Evolutionary conservation across 306 rosid genomes (phyloP).

Genomic region (Dryas drummondii): DNA sequence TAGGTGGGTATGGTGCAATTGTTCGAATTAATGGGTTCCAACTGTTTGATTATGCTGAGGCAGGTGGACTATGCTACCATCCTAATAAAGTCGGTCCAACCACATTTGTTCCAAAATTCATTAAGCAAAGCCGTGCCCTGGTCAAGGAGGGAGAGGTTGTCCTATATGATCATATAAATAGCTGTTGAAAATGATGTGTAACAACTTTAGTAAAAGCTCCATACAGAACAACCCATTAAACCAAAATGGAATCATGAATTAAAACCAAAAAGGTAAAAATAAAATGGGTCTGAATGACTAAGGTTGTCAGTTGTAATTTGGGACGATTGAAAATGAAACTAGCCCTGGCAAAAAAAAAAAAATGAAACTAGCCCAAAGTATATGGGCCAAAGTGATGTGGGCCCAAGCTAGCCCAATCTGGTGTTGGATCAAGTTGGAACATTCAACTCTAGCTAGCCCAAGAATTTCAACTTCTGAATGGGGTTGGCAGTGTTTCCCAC

Average conservation of each 20-base stretch:
- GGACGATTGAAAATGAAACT: neutral
- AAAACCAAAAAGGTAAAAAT: neutral
- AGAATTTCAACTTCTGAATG: too few relatives aligned
- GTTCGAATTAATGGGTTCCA: neutral
- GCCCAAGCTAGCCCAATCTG: neutral
- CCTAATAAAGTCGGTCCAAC: slow-evolving; percentile 11
- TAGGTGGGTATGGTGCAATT: slow-evolving; percentile 16
- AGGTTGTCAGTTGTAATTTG: neutral
- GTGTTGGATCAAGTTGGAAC: neutral
- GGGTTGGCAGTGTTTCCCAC: too few relatives aligned
- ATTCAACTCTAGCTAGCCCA: too few relatives aligned
- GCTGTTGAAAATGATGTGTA: neutral
- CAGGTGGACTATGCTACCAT: slow-evolving; percentile 9
- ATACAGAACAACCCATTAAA: neutral
- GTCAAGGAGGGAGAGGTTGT: slow-evolving; percentile 9
- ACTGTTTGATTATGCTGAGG: neutral
- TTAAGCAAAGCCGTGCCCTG: neutral
- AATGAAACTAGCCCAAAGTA: neutral
- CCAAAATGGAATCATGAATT: neutral
- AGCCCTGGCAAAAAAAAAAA: neutral
- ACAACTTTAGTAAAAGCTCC: neutral
- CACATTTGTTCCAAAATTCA: neutral
- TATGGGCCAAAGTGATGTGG: neutral
- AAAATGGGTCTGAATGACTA: neutral
- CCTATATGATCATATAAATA: neutral